Evolutionary conservation across 495 filamentous ascomycete species (phyloP).

Genomic region (Penicillium malachiteum): DNA sequence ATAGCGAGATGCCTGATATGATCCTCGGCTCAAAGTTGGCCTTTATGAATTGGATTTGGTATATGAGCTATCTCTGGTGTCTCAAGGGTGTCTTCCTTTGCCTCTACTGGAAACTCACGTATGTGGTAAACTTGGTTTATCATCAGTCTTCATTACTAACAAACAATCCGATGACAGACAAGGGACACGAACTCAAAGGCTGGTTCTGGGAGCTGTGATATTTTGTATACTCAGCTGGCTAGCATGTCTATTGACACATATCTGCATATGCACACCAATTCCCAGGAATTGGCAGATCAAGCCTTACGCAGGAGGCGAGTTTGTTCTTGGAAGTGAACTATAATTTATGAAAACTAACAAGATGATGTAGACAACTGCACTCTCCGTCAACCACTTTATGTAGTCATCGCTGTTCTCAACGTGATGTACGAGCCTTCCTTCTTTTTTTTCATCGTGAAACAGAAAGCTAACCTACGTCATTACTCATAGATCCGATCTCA

Average conservation of each 20-base stretch:
- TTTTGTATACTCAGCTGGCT: conserved; percentile 47
- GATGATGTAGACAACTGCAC: conserved; percentile 20
- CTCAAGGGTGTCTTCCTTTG: conserved; percentile 51
- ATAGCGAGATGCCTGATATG: conserved; percentile 13
- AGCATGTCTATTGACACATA: conserved; percentile 42
- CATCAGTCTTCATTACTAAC: not conserved
- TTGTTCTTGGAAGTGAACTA: conserved; percentile 1
- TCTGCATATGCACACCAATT: conserved; percentile 47
- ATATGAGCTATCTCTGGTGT: conserved; percentile 51
- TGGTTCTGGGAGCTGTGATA: conserved; percentile 15
- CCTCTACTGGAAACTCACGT: conserved; percentile 55
- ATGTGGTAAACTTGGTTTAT: conserved; percentile 4
- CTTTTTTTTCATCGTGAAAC: not conserved
- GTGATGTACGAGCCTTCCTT: conserved; percentile 11
- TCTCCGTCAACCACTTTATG: conserved; percentile 19
- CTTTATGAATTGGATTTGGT: conserved; percentile 48
- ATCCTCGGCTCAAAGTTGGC: conserved; percentile 23
- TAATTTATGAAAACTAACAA: too few relatives aligned
- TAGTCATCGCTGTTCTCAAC: conserved; percentile 23
- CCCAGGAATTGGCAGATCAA: conserved; percentile 50
- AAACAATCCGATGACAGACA: conserved; percentile 1
- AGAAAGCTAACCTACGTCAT: not conserved
- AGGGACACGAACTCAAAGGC: conserved; percentile 17
- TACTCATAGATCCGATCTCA: conserved; percentile 19
- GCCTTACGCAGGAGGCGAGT: conserved; percentile 43